Percentiles rank a stretch among this genome's conserved stretches.
phyloP scores from a whole-genome alignment of 768 basidiomycete genomes.

The Myochromella boudieri region DNA sequence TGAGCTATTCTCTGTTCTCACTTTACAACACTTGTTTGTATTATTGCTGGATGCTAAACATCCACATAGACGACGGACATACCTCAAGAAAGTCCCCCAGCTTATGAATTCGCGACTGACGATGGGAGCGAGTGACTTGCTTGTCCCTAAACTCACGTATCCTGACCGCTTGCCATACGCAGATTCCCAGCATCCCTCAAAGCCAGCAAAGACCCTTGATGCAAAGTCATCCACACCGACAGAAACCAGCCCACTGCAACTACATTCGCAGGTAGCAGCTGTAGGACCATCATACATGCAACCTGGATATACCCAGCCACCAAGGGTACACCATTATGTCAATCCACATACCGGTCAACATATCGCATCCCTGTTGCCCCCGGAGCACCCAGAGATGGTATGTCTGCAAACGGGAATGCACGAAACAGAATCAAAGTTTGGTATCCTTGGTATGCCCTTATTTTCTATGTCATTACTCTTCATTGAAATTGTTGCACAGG shows the following conservation, averaged over 20 bases:
- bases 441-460: slow-evolving; percentile 59
- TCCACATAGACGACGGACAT: slow-evolving; percentile 13
- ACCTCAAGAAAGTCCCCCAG: slow-evolving; percentile 44
- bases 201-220: slow-evolving; percentile 7
- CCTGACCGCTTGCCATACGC: background rate
- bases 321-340: slow-evolving; percentile 67
- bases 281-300: slow-evolving; percentile 24
- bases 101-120: slow-evolving; percentile 42
- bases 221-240: slow-evolving; percentile 7
- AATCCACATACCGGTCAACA: slow-evolving; percentile 60
- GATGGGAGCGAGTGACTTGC: slow-evolving; percentile 27
- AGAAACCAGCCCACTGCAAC: slow-evolving; percentile 4
- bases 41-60: slow-evolving; percentile 7
- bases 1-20: too few relatives aligned
- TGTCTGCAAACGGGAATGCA: slow-evolving; percentile 82
- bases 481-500: slow-evolving; percentile 39
- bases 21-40: too few relatives aligned
- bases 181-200: background rate
- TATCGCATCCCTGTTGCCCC: slow-evolving; percentile 65
- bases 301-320: slow-evolving; percentile 23
- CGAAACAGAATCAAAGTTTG: slow-evolving; percentile 59
- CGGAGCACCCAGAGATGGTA: slow-evolving; percentile 80
- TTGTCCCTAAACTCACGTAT: background rate
- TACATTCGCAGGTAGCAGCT: background rate
- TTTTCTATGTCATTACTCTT: slow-evolving; percentile 2